Evolutionary conservation across 352 stramenopile genomes (phyloP).

Genomic region (Ochromonadaceae sp.): DNA sequence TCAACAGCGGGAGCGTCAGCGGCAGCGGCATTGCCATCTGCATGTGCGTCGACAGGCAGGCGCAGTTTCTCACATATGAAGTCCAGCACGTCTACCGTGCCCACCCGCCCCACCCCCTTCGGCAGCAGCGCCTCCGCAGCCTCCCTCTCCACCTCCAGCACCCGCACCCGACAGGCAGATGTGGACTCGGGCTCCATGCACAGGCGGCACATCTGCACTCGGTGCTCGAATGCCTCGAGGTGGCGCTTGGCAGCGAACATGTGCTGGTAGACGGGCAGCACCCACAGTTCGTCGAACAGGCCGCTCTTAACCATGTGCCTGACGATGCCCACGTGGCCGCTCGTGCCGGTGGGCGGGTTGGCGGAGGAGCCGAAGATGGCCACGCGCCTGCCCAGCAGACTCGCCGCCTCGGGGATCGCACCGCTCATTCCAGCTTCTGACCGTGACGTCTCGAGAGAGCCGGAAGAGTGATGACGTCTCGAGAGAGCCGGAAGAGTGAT

Average conservation of each 20-base stretch:
- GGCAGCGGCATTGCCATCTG: too few species aligned
- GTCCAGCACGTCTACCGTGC: conserved; percentile 15
- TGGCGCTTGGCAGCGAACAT: conserved; percentile 57
- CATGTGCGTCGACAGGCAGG: too few species aligned
- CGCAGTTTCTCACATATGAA: conserved; percentile 22
- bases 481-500: too few species aligned
- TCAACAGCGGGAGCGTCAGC: too few species aligned
- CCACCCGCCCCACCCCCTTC: conserved; percentile 28
- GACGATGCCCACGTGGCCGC: conserved; percentile 57
- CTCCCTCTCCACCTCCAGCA: conserved; percentile 46
- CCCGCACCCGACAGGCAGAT: conserved; percentile 21
- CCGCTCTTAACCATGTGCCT: conserved; percentile 17
- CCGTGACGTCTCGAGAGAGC: too few species aligned
- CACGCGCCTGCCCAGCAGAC: too few species aligned
- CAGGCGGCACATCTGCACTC: conserved; percentile 50
- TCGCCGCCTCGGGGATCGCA: too few species aligned
- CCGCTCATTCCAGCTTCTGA: too few species aligned
- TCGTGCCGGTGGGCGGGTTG: conserved; percentile 50
- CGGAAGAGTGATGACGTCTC: too few species aligned
- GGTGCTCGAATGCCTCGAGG: conserved; percentile 51
- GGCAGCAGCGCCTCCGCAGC: conserved; percentile 46
- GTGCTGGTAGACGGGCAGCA: conserved; percentile 68
- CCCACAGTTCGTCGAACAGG: conserved; percentile 59
- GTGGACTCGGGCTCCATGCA: conserved; percentile 29
- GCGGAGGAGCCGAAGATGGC: conserved; percentile 63